These are phyloP conservation scores for Hypholoma sublateritium DNA, from an alignment of 768 basidiomycete species.

Conservation along the genomic window DNA sequence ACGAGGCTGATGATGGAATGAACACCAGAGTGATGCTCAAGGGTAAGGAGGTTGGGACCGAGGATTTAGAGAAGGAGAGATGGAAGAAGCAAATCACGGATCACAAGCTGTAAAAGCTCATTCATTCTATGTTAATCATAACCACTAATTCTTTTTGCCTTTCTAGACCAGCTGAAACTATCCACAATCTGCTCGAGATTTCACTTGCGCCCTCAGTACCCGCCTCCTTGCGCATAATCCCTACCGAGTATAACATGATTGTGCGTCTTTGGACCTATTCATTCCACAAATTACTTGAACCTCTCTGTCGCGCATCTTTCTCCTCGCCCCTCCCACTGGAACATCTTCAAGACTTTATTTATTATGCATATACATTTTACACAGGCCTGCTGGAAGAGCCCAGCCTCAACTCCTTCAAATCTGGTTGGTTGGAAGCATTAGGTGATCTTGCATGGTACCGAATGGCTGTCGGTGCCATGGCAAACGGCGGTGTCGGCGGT, in stretches of 20 bases:
- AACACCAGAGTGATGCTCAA: constrained; percentile 42
- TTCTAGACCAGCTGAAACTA: constrained; percentile 80
- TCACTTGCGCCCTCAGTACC: constrained; percentile 87
- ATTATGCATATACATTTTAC: constrained; percentile 94
- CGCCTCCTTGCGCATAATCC: constrained; percentile 84
- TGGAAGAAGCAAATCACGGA: constrained; percentile 70
- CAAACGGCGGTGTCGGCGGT: constrained; percentile 47
- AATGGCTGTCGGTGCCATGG: constrained; percentile 90
- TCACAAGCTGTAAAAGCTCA: constrained; percentile 78
- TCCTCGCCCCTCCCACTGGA: constrained; percentile 74
- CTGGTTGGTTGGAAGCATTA: too few relatives aligned
- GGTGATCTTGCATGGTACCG: constrained; percentile 90
- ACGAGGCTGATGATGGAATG: constrained; percentile 48
- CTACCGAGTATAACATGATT: constrained; percentile 94
- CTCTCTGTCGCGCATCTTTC: constrained; percentile 82
- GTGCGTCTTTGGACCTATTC: constrained; percentile 89
- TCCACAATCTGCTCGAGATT: constrained; percentile 84
- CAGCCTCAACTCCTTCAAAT: too few relatives aligned
- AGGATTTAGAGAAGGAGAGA: constrained; percentile 72
- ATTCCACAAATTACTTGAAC: constrained; percentile 89
- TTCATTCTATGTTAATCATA: constrained; percentile 5
- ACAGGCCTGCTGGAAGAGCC: constrained; percentile 85
- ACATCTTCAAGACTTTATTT: constrained; percentile 91
- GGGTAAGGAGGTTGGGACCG: constrained; percentile 42
- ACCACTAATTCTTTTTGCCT: constrained; percentile 7